Evolutionary conservation across 2,329 filamentous ascomycete genomes (phyloP), one percentile per base, ranked within the genome.

Genomic region (Hypoxylon sp.): DNA sequence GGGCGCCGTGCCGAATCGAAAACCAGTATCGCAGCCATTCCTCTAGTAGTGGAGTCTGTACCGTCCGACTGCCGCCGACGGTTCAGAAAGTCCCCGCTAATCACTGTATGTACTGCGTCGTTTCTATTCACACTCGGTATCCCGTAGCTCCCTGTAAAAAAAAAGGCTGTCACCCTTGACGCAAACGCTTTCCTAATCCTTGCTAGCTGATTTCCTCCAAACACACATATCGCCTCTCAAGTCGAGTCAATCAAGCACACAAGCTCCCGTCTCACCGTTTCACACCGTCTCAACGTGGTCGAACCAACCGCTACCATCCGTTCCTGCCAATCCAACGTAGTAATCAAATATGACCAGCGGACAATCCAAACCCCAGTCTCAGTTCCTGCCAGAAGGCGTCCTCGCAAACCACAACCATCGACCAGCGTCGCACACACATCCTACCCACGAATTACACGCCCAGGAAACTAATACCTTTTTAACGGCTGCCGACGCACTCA

Each of bases 311-410:
- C 68, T 65, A 62, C 58, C 61, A 65, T 44, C 62, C 58, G 56
- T 67, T 62, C 62, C 48, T 47, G 58, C 55, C 62, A 60, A 63
- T 48, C 35, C 51, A 64, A 54, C 21, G 24, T 27, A 27, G 24
- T 27, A 59, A 68, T 69, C 64, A 70, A 78, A 72, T 65, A 78
- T 78, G 76, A 76, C 74, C 58, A 54, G 68, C 46, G 72, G 68
- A 55, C 74, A 72, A 55, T 68, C 74, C 56, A 71, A 73, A 61
- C 53, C 71, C 53, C 75, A 70, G 63, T 71, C 74, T 62, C 72
- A 72, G 50, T 61, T 71, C 53, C 71, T 74, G 50, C 67, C 74
- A 62, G 73, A 74, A 52, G 70, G 72, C 58, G 60, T 72, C 64
- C 72, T 74, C 67, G 68, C 70, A 66, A 67, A 72, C 51, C 69